Evolutionary conservation across 352 stramenopile species (phyloP).

Genomic region (Pythium folliculosum): DNA sequence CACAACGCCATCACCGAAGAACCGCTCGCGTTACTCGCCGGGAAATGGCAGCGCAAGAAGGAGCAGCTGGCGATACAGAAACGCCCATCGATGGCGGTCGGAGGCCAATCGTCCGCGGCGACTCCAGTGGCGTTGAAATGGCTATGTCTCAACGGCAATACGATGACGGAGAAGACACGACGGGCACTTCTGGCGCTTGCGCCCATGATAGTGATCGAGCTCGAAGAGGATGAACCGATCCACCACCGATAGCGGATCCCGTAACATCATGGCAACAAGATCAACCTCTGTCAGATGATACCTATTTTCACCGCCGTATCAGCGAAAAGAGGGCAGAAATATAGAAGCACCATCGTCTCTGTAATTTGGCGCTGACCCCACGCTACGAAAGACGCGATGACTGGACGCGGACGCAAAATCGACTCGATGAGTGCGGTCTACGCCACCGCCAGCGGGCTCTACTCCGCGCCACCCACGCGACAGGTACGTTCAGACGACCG

Average conservation of each 20-base stretch:
- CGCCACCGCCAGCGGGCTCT: constrained; percentile 30
- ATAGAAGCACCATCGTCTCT: constrained; percentile 6
- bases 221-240: constrained; percentile 40
- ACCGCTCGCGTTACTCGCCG: constrained; percentile 45
- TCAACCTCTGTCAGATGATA: constrained; percentile 19
- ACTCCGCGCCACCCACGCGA: constrained; percentile 11
- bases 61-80: background rate
- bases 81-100: background rate
- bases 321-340: background rate
- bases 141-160: constrained; percentile 62
- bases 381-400: background rate
- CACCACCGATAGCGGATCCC: constrained; percentile 18
- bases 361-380: background rate
- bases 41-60: constrained; percentile 32
- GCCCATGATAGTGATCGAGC: constrained; percentile 40
- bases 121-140: constrained; percentile 36
- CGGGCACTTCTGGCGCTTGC: constrained; percentile 33
- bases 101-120: background rate
- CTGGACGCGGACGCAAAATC: background rate
- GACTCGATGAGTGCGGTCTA: constrained; percentile 34
- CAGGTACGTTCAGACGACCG: constrained; percentile 6
- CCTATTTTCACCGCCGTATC: background rate
- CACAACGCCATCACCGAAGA: constrained; percentile 81
- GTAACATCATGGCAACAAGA: background rate
- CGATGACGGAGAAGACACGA: constrained; percentile 59